Base-by-base conservation (phyloP, 495 filamentous ascomycete genomes). In the Poronia punctata region DNA sequence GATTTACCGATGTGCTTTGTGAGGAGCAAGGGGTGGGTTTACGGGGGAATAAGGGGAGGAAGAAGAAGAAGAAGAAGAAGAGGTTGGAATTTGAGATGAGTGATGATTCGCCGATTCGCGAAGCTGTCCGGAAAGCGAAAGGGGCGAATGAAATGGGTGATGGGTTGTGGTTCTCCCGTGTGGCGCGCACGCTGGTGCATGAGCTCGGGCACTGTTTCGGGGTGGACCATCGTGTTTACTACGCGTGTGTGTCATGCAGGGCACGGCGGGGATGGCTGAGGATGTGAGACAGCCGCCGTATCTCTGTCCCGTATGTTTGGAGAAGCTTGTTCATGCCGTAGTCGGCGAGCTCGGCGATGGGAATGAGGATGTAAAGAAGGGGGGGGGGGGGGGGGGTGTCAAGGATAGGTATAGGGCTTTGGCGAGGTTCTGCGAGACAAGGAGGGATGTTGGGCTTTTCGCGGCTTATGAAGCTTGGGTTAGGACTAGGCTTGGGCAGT, bases 181-280 rank as follows among this genome's bases (percentile, higher is more conserved):
- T 78, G 1, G 74, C 68, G 21, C 68, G 76, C 18, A 83, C 79
- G 0, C 72, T 68, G 5, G 62, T 65, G 5, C 80, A 84, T 51
- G 80, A 85, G 52, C 54, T 85, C 5, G 77, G 78, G 1, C 81
- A 83, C 45, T 84, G 80, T 52, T 71, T 84, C 32, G 75, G 73
- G 0, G 63, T 84, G 4, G 79, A 54, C 6, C 82, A 84, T 51
- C 84, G 80, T 51, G 56, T 72, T 3, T 86, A 82, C 46, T 83
- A 83, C 47, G 81, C 81, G 0, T 85, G 80, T n/a, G n/a, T 46
- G 65, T 67, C 20, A 84, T 85, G 80, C 80, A 84, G 49, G 70
- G 76, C 19, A 79, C 73, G 2, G 70, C 70, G 3, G 65, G 71
- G 6, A 57, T 85, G 16, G 58, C 54, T 7, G 82, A 86, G 56